phyloP scores from a whole-genome alignment of 306 rosid genomes.

The Cucumis sativus region Cucumber_9930_V3 NC_026658.2:6664501-6665000 shows the following conservation, averaged over 20 bases:
- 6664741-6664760: conserved; percentile 33
- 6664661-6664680: conserved; percentile 49
- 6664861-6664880: conserved; percentile 39
- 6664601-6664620: conserved; percentile 62
- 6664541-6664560: conserved; percentile 50
- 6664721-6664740: conserved; percentile 43
- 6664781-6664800: conserved; percentile 47
- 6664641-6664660: conserved; percentile 44
- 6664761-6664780: conserved; percentile 36
- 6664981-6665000: conserved; percentile 82
- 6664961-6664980: conserved; percentile 57
- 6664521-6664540: conserved; percentile 81
- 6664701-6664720: conserved; percentile 32
- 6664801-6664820: conserved; percentile 53
- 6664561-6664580: conserved; percentile 80
- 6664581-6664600: conserved; percentile 64
- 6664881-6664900: conserved; percentile 46
- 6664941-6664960: conserved; percentile 40
- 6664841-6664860: conserved; percentile 41
- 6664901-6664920: conserved; percentile 42
- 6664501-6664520: not conserved
- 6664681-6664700: conserved; percentile 53
- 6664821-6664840: conserved; percentile 52
- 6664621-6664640: conserved; percentile 33
- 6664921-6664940: conserved; percentile 46